phyloP scores from a whole-genome alignment of 192 early-diverging fungal genomes.

The Backusella macrospora region DNA sequence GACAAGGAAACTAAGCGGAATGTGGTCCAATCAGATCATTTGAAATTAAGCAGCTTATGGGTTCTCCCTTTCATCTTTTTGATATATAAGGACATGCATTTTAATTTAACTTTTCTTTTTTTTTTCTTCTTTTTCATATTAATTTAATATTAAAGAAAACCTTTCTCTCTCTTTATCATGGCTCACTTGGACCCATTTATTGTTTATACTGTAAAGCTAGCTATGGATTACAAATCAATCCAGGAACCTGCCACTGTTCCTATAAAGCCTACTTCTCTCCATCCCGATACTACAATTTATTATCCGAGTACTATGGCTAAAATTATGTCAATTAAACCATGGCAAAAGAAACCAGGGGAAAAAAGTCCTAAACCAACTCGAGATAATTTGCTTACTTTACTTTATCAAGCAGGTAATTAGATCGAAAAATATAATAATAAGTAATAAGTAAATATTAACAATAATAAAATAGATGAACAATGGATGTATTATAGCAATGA shows the following conservation, averaged over 20 bases:
- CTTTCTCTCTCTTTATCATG: neutral
- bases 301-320: conserved; percentile 2
- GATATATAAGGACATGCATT: neutral
- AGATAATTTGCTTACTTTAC: conserved; percentile 12
- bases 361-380: conserved; percentile 3
- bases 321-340: conserved; percentile 12
- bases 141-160: neutral
- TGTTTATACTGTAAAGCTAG: conserved; percentile 15
- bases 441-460: neutral
- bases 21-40: neutral
- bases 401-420: conserved; percentile 13
- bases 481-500: conserved; percentile 11
- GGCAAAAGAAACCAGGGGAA: neutral
- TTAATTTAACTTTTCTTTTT: neutral
- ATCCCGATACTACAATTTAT: neutral
- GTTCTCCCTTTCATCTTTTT: neutral
- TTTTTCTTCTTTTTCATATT: neutral
- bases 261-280: neutral
- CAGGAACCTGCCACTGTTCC: neutral
- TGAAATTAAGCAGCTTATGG: neutral
- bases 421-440: neutral
- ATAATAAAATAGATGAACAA: conserved; percentile 4
- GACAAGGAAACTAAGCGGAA: neutral
- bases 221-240: conserved; percentile 16
- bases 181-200: conserved; percentile 20